Base-by-base conservation (phyloP, 495 filamentous ascomycete species). In the Podospora anserina region DNA sequence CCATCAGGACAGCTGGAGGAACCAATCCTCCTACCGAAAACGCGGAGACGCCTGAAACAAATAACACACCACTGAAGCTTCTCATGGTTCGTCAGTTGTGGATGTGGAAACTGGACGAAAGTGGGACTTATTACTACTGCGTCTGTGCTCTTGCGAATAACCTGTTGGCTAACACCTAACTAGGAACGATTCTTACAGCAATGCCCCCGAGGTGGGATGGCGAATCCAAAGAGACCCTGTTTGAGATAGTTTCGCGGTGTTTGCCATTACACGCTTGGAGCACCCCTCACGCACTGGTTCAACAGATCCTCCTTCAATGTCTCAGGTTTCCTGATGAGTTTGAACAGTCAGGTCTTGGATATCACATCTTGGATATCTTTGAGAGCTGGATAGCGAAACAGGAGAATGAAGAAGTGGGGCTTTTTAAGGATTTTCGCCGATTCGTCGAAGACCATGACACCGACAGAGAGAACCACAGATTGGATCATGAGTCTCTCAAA, bases 51-150 rank as follows among this genome's bases (percentile, higher is more conserved):
- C 6, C 4, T 32, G 4, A 4, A 6, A 6, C 30, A 32, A 6
- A 32, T 4, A 23, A 20, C 53, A 5, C 5, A 61, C 6, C 2
- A 15, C 4, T 23, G 19, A 19, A 27, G 58, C 18, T 61, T 19
- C 23, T 61, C 15, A 28, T 61, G 58, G 58, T 61, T 27, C 58
- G 58, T 28, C 58, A 61, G 26, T 23, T 61, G 13, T 61, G 58
- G 58, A 9, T 61, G 4, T 61, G 58, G 58, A 61, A 61, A n/a
- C 23, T 61, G 3, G 58, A 61, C 26, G 58, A 61, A 27, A 61
- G 23, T 61, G 23, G 26, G 18, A 13, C 23, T 23, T 19, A 23
- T 15, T 61, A 20, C 20, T 20, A 20, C 20, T 20, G 20, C n/a
- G n/a, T n/a, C 20, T 20, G 20, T 20, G 20, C 20, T 20, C n/a